A percentile compares a stretch with the other conserved stretches of the same genome.
These are phyloP conservation scores for Acer campestre DNA, from an alignment of 345 rosid species.

Conservation along the genomic window DNA sequence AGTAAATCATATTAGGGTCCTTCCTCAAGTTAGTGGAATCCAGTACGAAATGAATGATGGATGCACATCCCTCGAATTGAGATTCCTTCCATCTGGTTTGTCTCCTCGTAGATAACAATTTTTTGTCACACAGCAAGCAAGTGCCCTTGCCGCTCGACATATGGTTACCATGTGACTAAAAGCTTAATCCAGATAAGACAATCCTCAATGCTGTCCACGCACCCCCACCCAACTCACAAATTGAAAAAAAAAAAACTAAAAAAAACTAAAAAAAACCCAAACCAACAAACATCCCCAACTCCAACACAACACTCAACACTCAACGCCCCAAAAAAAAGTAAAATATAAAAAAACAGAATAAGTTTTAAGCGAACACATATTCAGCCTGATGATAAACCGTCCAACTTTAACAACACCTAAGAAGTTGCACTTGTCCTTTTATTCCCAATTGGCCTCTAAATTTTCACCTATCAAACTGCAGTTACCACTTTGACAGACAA, in stretches of 20 bases:
- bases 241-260: neutral
- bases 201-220: neutral
- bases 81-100: conserved; percentile 53
- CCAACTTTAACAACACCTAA: conserved; percentile 6
- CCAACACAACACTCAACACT: neutral
- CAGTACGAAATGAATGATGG: conserved; percentile 63
- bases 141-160: conserved; percentile 29
- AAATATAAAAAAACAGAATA: neutral
- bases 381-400: conserved; percentile 1
- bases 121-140: conserved; percentile 30
- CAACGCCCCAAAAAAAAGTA: neutral
- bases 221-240: neutral
- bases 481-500: conserved; percentile 16
- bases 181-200: conserved; percentile 13
- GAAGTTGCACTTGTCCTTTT: neutral
- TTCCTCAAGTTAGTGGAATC: conserved; percentile 66
- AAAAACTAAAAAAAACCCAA: neutral
- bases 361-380: neutral
- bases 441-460: neutral
- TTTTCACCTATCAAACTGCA: conserved; percentile 20
- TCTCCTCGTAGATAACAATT: conserved; percentile 37
- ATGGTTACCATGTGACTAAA: conserved; percentile 16
- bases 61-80: conserved; percentile 51
- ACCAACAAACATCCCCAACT: neutral
- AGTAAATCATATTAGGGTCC: conserved; percentile 73